Conservation (phyloP, 129 eudicot species). For the Sambucus nigra region DNA sequence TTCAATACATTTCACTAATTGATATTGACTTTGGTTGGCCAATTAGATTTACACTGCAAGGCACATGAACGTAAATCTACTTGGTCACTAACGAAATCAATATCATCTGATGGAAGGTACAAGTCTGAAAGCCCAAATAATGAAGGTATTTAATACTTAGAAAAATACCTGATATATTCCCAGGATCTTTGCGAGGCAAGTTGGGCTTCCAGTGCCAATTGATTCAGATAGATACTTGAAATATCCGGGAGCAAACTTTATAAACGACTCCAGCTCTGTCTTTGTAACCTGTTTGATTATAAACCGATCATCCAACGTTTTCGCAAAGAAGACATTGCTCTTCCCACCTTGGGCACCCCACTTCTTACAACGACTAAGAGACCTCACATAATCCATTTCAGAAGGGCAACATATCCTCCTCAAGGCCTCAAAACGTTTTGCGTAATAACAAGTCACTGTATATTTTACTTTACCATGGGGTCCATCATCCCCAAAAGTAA, state of each 20-base stretch:
- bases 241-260: constrained; percentile 82
- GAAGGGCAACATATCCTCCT: constrained; percentile 91
- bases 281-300: constrained; percentile 95
- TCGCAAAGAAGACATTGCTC: constrained; percentile 95
- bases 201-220: constrained; percentile 73
- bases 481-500: constrained; percentile 57
- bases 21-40: no score
- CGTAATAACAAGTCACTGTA: constrained; percentile 70
- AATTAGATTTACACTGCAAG: no score
- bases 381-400: constrained; percentile 68
- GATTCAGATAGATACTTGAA: constrained; percentile 85
- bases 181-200: constrained; percentile 87
- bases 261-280: constrained; percentile 95
- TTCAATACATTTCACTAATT: no score
- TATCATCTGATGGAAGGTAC: no score
- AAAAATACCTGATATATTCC: constrained; percentile 92
- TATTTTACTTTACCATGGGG: constrained; percentile 76
- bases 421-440: constrained; percentile 75
- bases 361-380: constrained; percentile 91
- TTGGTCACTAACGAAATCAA: no score
- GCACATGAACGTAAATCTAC: no score
- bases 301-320: constrained; percentile 90
- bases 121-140: no score
- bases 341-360: constrained; percentile 99
- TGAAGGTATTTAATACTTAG: no score